These are phyloP conservation scores for Starmera quercuum DNA, from an alignment of 805 yeast species.

Conservation along the genomic window DNA sequence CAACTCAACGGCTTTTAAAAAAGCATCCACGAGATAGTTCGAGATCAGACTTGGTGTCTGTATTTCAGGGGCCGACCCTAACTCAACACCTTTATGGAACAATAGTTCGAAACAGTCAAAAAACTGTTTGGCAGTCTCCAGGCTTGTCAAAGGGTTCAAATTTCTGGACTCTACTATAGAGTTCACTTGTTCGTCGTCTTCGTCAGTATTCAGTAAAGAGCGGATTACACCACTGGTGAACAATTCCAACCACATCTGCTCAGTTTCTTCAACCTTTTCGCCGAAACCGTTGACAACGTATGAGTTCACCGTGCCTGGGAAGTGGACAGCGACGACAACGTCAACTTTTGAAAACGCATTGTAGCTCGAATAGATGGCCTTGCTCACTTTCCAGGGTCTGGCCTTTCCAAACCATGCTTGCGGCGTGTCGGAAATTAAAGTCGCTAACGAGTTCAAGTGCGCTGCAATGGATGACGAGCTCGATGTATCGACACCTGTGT, in stretches of 20 bases:
- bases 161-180: conserved; percentile 79
- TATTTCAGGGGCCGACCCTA: conserved; percentile 62
- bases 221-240: conserved; percentile 62
- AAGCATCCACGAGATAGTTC: conserved; percentile 72
- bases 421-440: conserved; percentile 48
- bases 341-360: conserved; percentile 67
- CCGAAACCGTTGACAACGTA: conserved; percentile 38
- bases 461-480: conserved; percentile 76
- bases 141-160: conserved; percentile 61
- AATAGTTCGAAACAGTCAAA: conserved; percentile 58
- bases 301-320: conserved; percentile 68
- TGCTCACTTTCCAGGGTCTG: conserved; percentile 62
- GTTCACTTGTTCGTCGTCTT: conserved; percentile 67
- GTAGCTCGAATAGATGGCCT: conserved; percentile 63
- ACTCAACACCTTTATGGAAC: conserved; percentile 55
- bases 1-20: conserved; percentile 52
- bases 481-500: conserved; percentile 69
- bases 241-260: conserved; percentile 47
- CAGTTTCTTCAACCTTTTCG: conserved; percentile 43
- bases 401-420: conserved; percentile 80
- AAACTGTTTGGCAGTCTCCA: conserved; percentile 43
- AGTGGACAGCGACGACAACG: conserved; percentile 61
- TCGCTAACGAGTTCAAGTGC: conserved; percentile 59
- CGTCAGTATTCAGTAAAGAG: conserved; percentile 56
- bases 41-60: conserved; percentile 58